Base-by-base conservation (phyloP, 306 rosid species). In the Quercus mongolica region DNA sequence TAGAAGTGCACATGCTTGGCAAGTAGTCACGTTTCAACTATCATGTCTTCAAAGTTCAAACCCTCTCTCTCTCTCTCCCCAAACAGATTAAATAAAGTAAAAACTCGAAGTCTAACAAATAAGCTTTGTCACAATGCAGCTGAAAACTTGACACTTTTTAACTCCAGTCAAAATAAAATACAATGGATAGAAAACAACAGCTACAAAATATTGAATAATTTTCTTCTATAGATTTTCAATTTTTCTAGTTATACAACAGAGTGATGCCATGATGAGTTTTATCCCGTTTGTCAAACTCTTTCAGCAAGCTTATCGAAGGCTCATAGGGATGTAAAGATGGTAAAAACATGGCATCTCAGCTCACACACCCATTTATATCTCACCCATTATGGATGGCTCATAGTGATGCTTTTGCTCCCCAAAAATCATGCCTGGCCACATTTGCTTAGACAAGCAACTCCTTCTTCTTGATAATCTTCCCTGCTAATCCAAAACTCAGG, bases 381-480 rank as follows among this genome's bases (percentile, higher is more conserved):
- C 65, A 70, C 76, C 69, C 58, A 80, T 69, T 77, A 41, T 41
- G 46, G 11, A 8, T 41, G 46, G 46, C 3, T 41, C 46, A 41
- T 8, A 41, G 46, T 41, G 46, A 41, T 41, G 46, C 67, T 79
- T 83, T 75, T 73, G 76, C 79, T 83, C 69, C 79, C 79, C 78
- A 28, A 75, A 85, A 80, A 85, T 95, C 92, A 95, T 69, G 96
- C 98, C 82, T 88, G 94, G 74, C 98, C 96, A 80, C 93, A 93
- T 85, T 87, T 96, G 85, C 89, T 91, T 19, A 93, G 85, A 81
- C 98, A 93, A 84, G 91, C 91, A 82, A 91, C 14, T 46, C 99
- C 99, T 83, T 95, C 99, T 91, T 96, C 99, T 76, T 83, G 96
- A 90, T 96, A 96, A 85, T 96, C 97, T 81, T 93, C 99, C 83